Base-by-base conservation (phyloP, 2,329 filamentous ascomycete species). In the Penicillium vulpinum region DNA sequence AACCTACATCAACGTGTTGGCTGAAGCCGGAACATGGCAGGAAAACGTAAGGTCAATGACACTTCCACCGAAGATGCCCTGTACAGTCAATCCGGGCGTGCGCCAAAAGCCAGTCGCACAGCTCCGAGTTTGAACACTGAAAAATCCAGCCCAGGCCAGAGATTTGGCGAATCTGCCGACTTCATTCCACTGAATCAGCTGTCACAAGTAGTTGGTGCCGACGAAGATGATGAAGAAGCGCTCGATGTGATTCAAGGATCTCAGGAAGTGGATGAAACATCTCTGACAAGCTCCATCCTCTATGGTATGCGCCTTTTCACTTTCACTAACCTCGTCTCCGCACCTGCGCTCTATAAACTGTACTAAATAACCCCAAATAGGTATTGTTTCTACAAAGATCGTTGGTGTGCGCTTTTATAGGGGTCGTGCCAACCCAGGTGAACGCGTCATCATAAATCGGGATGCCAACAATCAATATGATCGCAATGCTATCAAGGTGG, bases 381-480 rank as follows among this genome's bases (percentile, higher is more conserved):
- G 75, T 4, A 65, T 66, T 36, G 56, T 83, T 18, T 66, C 78
- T 18, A 78, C 77, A 18, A 86, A 85, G 54, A 84, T 87, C 48
- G 85, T 88, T 2, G 85, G 85, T 2, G 74, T 82, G 67, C 65
- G 81, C 76, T 89, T 84, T 68, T 90, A 91, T 70, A 73, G 73
- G 53, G 88, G 88, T 1, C 77, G 81, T 62, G 87, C 87, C 15
- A 86, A 81, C 8, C 64, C 78, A 2, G 86, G 86, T 24, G 88
- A 91, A 69, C 78, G 82, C 51, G 85, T 90, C 2, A 72, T 87
- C 45, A 76, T 88, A 52, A 78, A 77, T 35, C 79, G 90, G 67
- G 88, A 93, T 67, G 87, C 88, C 2, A 67, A 73, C 1, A 93
- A 93, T 66, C 78, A 75, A 63, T 90, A 88, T 68, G 90, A 94